Evolutionary conservation across 306 rosid species (phyloP), one percentile per base, ranked within the genome.

Genomic region (Echinosophora koreensis): DNA sequence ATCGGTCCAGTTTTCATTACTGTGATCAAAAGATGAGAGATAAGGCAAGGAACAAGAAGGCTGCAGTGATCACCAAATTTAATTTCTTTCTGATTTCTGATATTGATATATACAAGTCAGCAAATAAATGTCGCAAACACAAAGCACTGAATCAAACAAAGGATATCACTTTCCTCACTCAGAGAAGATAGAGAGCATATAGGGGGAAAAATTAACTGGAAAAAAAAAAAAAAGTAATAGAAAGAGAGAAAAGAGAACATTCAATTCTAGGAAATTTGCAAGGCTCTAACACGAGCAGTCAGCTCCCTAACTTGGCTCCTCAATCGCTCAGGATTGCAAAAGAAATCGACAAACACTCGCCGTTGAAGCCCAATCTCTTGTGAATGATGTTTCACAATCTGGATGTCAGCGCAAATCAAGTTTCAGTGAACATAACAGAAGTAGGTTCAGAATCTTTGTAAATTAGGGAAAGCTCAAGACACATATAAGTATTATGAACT

Each of bases 371-470:
- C 93, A 60, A 88, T 89, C 82, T 92, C 99, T 78, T 92, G 90
- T 32, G 95, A 81, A 70, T 90, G 98, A 84, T 92, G 98, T 71
- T 92, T 95, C 37, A 95, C 97, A 78, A 95, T 95, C 98, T 95
- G 91, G 81, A 74, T 57, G 61, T 11, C 63, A 77, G 46, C 14
- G 46, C 1, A 76, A 49, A 56, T 35, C 39, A 71, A 66, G 63
- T 55, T 42, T 82, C 62, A 52, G 69, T 70, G 22, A 44, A 42
- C 59, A 73, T 27, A 78, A 57, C 1, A 27, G 15, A 28, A 32
- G 69, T 13, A 70, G 55, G 35, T 55, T 75, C 71, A 18, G 64
- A 71, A 50, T 80, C 76, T 34, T 44, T 28, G 15, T 3, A 47
- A 78, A 17, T 35, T 4, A 35, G 3, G 38, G 6, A 35, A 35